Percentiles rank a stretch among this genome's conserved stretches.
These are phyloP conservation scores for Aspergillus cristatus DNA, from an alignment of 495 filamentous ascomycete genomes.

Conservation along the genomic window DNA sequence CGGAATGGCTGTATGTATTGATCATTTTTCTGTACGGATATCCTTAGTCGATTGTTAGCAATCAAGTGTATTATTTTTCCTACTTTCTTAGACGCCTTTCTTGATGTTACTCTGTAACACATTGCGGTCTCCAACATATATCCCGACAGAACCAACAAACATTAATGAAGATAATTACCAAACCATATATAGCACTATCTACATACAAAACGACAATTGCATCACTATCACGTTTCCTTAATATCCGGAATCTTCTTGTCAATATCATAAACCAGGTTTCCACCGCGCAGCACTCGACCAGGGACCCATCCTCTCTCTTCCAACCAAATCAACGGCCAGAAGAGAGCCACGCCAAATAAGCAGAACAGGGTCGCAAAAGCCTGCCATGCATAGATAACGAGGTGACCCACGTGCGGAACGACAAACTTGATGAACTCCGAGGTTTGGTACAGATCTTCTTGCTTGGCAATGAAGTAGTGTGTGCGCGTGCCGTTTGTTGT, in stretches of 20 bases:
- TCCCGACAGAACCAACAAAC: too few relatives aligned
- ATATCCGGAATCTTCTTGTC: constrained; percentile 18
- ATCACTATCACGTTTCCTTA: constrained; percentile 10
- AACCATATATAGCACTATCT: too few relatives aligned
- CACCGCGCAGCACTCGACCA: constrained; percentile 9
- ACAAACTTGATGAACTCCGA: constrained; percentile 69
- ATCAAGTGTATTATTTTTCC: too few relatives aligned
- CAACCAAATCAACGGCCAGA: constrained; percentile 46
- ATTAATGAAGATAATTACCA: too few relatives aligned
- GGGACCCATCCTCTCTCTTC: constrained; percentile 31
- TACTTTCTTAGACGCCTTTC: too few relatives aligned
- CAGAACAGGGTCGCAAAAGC: constrained; percentile 53
- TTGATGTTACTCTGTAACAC: too few relatives aligned
- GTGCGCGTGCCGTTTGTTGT: constrained; percentile 17
- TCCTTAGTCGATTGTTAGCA: too few relatives aligned
- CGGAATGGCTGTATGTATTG: too few relatives aligned
- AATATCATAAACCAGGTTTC: constrained; percentile 21
- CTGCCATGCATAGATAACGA: constrained; percentile 49
- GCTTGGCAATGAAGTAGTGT: constrained; percentile 59
- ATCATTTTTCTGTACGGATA: too few relatives aligned
- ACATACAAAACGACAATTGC: too few relatives aligned
- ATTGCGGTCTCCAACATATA: too few relatives aligned
- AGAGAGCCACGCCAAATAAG: constrained; percentile 41
- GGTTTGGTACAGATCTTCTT: constrained; percentile 78
- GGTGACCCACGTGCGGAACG: constrained; percentile 28